Percentiles rank a stretch among this genome's conserved stretches.
phyloP scores from a whole-genome alignment of 371 early-diverging fungal genomes.

The Saksenaea vasiformis region DNA sequence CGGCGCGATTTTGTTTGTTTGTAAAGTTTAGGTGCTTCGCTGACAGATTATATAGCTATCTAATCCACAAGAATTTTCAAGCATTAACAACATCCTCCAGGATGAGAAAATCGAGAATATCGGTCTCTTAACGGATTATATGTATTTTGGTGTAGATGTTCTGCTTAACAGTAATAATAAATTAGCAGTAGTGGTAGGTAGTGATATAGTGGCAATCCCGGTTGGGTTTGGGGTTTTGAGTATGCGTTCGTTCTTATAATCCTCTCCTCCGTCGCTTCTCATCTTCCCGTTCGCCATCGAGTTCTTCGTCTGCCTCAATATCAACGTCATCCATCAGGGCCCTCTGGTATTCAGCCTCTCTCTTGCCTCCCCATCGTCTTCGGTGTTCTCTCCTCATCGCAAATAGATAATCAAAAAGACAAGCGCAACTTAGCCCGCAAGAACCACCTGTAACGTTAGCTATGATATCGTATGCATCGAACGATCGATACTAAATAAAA shows the following conservation, averaged over 20 bases:
- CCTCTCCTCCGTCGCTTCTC: too few relatives aligned
- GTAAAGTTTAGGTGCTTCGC: too few relatives aligned
- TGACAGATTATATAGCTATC: too few relatives aligned
- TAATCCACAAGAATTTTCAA: too few relatives aligned
- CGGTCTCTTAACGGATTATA: too few relatives aligned
- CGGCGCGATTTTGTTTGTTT: too few relatives aligned
- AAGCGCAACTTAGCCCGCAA: conserved; percentile 33
- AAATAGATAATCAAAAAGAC: conserved; percentile 26
- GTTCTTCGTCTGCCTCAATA: conserved; percentile 29
- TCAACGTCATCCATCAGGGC: conserved; percentile 43
- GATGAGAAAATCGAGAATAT: too few relatives aligned
- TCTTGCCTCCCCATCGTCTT: conserved; percentile 40
- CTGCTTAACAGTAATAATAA: neutral
- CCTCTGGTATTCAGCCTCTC: conserved; percentile 43
- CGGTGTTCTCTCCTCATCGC: conserved; percentile 27
- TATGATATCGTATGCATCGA: conserved; percentile 48
- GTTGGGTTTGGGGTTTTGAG: neutral
- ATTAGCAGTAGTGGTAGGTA: neutral
- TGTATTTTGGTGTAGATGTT: too few relatives aligned
- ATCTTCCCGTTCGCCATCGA: neutral
- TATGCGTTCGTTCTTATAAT: too few relatives aligned
- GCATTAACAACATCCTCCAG: too few relatives aligned
- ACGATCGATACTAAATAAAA: conserved; percentile 42
- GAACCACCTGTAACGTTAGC: conserved; percentile 43
- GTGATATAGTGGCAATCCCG: neutral